Conservation (phyloP, 2,329 filamentous ascomycete species). For the Nemania serpens region DNA sequence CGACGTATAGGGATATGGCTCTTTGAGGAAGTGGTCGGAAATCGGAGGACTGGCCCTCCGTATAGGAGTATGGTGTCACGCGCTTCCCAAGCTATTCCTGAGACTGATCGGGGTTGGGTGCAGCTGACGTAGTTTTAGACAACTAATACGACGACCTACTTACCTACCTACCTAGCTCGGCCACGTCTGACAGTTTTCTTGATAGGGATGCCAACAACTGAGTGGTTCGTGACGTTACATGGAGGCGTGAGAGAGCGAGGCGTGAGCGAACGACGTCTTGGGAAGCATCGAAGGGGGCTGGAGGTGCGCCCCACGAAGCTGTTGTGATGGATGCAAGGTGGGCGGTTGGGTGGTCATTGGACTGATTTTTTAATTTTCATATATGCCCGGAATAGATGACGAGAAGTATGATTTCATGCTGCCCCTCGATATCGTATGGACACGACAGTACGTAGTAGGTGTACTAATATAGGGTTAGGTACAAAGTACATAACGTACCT, state of each 20-base stretch:
- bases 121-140: conserved; percentile 36
- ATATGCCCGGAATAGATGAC: conserved; percentile 6
- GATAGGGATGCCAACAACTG: conserved; percentile 3
- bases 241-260: conserved; percentile 19
- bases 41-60: conserved; percentile 11
- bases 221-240: conserved; percentile 38
- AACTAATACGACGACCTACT: neutral
- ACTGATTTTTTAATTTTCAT: conserved; percentile 1
- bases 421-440: conserved; percentile 9
- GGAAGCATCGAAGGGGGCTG: conserved; percentile 1
- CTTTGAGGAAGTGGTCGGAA: conserved; percentile 14
- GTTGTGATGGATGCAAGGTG: conserved; percentile 10
- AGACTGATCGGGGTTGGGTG: conserved; percentile 25
- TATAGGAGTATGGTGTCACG: conserved; percentile 17
- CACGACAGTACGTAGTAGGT: too few species aligned
- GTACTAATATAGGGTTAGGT: too few species aligned
- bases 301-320: conserved; percentile 2
- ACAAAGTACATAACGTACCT: too few species aligned
- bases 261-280: conserved; percentile 13
- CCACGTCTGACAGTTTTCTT: conserved; percentile 20
- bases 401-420: conserved; percentile 6
- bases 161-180: conserved; percentile 31
- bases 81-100: conserved; percentile 9
- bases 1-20: conserved; percentile 11
- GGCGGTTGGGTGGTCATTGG: conserved; percentile 6